Evolutionary conservation across 2,329 filamentous ascomycete species (phyloP).

Genomic region (Helicocarpus griseus): DNA sequence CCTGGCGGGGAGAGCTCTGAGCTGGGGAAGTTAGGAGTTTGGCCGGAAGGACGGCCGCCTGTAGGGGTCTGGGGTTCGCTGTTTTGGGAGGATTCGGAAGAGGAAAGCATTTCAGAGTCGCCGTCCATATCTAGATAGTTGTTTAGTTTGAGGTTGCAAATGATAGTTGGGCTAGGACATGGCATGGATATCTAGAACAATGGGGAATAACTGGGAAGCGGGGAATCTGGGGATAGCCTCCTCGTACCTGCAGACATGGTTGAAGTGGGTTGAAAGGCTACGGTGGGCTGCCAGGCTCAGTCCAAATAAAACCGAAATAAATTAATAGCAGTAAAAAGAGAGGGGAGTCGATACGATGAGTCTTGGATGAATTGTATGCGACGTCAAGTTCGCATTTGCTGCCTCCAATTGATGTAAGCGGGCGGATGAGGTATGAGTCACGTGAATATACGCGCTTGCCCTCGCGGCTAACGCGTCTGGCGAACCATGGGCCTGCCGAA

Average conservation of each 20-base stretch:
- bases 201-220: neutral
- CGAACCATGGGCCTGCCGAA: too few relatives aligned
- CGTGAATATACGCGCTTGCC: too few relatives aligned
- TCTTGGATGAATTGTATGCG: too few relatives aligned
- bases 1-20: slow-evolving; percentile 47
- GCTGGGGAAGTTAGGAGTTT: slow-evolving; percentile 15
- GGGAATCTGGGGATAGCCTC: neutral
- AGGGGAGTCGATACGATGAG: too few relatives aligned
- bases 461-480: too few relatives aligned
- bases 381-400: too few relatives aligned
- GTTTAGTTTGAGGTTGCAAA: neutral
- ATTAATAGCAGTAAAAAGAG: too few relatives aligned
- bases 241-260: slow-evolving; percentile 3
- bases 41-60: slow-evolving; percentile 15
- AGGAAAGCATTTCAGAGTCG: slow-evolving; percentile 48
- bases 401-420: too few relatives aligned
- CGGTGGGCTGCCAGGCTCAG: neutral
- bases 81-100: slow-evolving; percentile 28
- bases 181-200: neutral
- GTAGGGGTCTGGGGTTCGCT: slow-evolving; percentile 36
- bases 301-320: neutral
- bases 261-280: neutral
- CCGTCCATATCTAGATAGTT: slow-evolving; percentile 39
- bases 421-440: too few relatives aligned
- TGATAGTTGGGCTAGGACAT: neutral